Evolutionary conservation across 768 basidiomycete genomes (phyloP).

Genomic region (Suillus plorans): DNA sequence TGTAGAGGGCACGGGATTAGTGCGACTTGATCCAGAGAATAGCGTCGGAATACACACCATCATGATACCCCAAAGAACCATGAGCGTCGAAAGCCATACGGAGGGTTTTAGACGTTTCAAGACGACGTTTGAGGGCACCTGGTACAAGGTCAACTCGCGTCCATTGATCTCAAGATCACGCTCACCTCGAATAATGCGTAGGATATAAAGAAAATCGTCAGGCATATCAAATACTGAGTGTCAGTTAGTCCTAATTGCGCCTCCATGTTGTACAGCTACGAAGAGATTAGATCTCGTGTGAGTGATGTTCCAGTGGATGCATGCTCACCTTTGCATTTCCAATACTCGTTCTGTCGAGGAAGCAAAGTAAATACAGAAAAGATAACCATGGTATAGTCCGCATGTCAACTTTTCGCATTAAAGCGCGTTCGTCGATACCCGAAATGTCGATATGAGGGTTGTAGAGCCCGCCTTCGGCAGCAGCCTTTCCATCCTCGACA

Average conservation of each 20-base stretch:
- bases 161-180: neutral
- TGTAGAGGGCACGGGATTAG: conserved; percentile 27
- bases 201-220: conserved; percentile 62
- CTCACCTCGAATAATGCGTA: conserved; percentile 71
- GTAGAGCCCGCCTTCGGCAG: conserved; percentile 18
- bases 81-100: conserved; percentile 71
- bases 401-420: conserved; percentile 68
- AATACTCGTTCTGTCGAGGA: conserved; percentile 59
- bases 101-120: conserved; percentile 74
- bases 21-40: too few relatives aligned
- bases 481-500: conserved; percentile 6
- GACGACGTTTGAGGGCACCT: conserved; percentile 72
- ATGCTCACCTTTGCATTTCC: conserved; percentile 37
- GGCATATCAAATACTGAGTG: conserved; percentile 60
- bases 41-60: conserved; percentile 47
- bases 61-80: conserved; percentile 74
- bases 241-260: conserved; percentile 58
- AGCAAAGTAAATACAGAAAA: conserved; percentile 74
- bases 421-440: conserved; percentile 63
- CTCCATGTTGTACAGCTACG: conserved; percentile 64
- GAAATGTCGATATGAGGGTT: conserved; percentile 56
- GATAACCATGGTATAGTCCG: conserved; percentile 72
- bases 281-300: neutral
- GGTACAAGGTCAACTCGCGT: neutral
- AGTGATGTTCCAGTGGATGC: conserved; percentile 3